Percentiles rank a stretch among this genome's conserved stretches.
Conservation (phyloP, 441 rosid species). For the Iberis amara region DNA sequence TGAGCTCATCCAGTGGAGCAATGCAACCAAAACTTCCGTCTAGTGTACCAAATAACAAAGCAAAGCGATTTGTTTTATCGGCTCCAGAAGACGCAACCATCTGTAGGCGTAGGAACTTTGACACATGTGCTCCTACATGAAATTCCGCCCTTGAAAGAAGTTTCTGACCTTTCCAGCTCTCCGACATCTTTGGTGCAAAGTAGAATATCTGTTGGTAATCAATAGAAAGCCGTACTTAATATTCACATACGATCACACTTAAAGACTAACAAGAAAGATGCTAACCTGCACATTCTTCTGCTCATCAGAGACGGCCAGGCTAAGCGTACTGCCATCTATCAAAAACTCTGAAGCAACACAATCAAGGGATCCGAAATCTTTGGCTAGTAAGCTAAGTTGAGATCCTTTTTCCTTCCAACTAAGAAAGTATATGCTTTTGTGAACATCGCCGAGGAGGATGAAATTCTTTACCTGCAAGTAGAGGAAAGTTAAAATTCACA, state of each 20-base stretch:
- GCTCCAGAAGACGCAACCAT: constrained; percentile 68
- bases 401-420: constrained; percentile 99
- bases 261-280: constrained; percentile 10
- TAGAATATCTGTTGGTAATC: constrained; percentile 65
- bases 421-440: constrained; percentile 91
- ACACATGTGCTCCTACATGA: constrained; percentile 86
- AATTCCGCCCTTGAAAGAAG: constrained; percentile 94
- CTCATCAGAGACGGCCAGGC: constrained; percentile 88
- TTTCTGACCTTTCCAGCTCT: constrained; percentile 98
- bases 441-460: constrained; percentile 70
- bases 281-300: constrained; percentile 91
- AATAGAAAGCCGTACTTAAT: constrained; percentile 7
- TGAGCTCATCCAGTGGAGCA: constrained; percentile 92
- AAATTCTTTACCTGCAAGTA: constrained; percentile 52
- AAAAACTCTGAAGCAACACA: constrained; percentile 93
- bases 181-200: constrained; percentile 92
- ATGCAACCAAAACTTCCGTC: constrained; percentile 95
- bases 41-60: constrained; percentile 79
- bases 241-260: not conserved
- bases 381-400: constrained; percentile 86
- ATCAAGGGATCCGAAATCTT: constrained; percentile 94
- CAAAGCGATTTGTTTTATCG: constrained; percentile 93
- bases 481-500: constrained; percentile 15
- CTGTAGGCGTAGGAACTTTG: constrained; percentile 84
- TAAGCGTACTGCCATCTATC: constrained; percentile 93